Evolutionary conservation across 2,329 filamentous ascomycete species (phyloP), one percentile per base, ranked within the genome.

Genomic region (Botrytis hyacinthi): DNA sequence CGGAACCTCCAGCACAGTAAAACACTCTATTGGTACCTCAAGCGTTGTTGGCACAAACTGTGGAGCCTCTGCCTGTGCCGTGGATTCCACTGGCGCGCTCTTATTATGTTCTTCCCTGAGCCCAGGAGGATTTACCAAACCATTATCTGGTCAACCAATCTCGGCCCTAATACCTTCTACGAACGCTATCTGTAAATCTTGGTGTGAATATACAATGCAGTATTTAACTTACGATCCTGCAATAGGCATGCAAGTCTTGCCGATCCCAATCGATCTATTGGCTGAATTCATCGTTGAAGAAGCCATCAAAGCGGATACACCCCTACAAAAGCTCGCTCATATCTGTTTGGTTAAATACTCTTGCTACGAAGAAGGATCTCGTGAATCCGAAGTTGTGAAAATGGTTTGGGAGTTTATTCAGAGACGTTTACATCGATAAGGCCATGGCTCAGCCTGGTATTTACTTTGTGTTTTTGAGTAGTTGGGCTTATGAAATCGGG

Each of bases 341-440:
- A 16, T 35, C 18, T 66, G 9, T 22, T 32, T 12, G 3, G 20
- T 20, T 1, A 66, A 48, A 20, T 44, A 9, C 29, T 20, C 7
- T 29, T 32, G 18, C 5, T 26, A 66, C 20, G 20, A 35, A 32
- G 1, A 26, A 9, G 20, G 20, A 7, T 26, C 42, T 14, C 29
- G 42, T 12, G 10, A 48, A 35, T 66, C 10, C 0, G 42, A 26
- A 35, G 29, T 35, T 4, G 62, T 26, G 6, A 26, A 22, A 29
- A 4, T 22, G 18, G 42, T 66, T 22, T 48, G 42, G 42, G 5
- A 4, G 2, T 48, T 66, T 6, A 6, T 48, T 26, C 3, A 26
- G 1, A 35, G n/a, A 10, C 0, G 1, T 5, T 22, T 16, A 10
- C 20, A 26, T 10, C 16, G 16, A 40, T 40, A 6, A 5, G 10